Base-by-base conservation (phyloP, 2,329 filamentous ascomycete genomes). In the Coniochaeta ligniaria region DNA sequence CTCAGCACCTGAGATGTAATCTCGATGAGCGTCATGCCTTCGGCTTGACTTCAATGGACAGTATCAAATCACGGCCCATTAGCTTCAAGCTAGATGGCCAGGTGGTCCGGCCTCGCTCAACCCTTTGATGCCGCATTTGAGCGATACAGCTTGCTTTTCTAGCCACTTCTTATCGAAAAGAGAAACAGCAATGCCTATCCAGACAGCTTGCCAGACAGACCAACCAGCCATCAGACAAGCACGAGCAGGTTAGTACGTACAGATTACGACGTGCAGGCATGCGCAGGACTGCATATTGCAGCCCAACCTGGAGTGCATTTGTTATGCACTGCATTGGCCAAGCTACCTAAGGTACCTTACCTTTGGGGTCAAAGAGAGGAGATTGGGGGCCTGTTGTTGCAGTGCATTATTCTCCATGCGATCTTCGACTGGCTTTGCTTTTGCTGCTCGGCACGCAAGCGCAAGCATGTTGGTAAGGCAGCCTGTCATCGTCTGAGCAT, bases 401-500 rank as follows among this genome's bases (percentile, higher is more conserved):
- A 57, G 54, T 57, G 54, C 54, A 57, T 57, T 36, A 57, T 57
- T 36, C n/a, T 36, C 54, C 54, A 35, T 57, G 54, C 54, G 54
- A 57, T 57, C 28, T 57, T 47, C 43, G 11, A 47, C 20, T 20
- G 24, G 20, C 43, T 24, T 14, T 22, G 20, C 43, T 24, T 24
- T 11, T 43, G 41, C 41, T 54, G 47, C 47, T 33, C 14, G 47
- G 50, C 28, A 6, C 17, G 11, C 16, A n/a, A 20, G 17, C 20
- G 38, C 38, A 43, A n/a, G 38, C 43, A 47, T 26, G 43, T 47
- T 47, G 43, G 43, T 47, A 47, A 47, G 43, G 43, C 43, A 47
- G 43, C 47, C 47, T 52, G 47, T 52, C 47, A 52, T 31, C 11
- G 47, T 52, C 7, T 28, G 47, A 52, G 47, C 12, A 31, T 12